These are phyloP conservation scores for Xylaria multiplex DNA, from an alignment of 2,329 filamentous ascomycete species.

Conservation along the genomic window DNA sequence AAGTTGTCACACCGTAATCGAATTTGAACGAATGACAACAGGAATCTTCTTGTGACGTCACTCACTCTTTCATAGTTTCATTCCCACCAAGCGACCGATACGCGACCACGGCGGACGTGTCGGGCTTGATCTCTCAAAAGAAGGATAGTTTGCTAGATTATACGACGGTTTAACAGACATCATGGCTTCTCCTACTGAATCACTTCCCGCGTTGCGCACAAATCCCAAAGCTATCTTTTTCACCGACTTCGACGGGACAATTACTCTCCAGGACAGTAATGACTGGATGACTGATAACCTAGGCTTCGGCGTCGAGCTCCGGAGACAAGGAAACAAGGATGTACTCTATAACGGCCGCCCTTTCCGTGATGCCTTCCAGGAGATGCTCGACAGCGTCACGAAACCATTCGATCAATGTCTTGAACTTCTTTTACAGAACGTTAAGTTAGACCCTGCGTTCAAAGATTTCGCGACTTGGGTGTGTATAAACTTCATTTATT, in stretches of 20 bases:
- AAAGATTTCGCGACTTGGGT: constrained; percentile 86
- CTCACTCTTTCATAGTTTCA: constrained; percentile 5
- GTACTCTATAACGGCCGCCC: constrained; percentile 75
- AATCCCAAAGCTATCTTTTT: constrained; percentile 96
- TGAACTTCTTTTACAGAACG: constrained; percentile 79
- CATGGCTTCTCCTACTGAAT: constrained; percentile 26
- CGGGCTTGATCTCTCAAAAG: background rate
- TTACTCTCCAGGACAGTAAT: constrained; percentile 77
- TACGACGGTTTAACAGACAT: background rate
- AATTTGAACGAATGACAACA: background rate
- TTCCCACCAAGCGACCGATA: constrained; percentile 10
- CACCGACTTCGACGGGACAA: constrained; percentile 97
- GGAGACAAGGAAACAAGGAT: constrained; percentile 77
- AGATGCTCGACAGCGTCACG: constrained; percentile 90
- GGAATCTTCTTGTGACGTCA: constrained; percentile 12
- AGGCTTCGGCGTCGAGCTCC: constrained; percentile 79
- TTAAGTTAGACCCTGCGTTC: constrained; percentile 90
- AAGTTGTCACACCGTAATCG: background rate
- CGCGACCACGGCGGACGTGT: background rate
- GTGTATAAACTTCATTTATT: background rate
- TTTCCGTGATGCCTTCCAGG: constrained; percentile 87
- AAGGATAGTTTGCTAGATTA: background rate
- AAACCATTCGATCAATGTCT: constrained; percentile 86
- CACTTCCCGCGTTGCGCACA: constrained; percentile 67
- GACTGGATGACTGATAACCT: constrained; percentile 88